Percentiles rank a stretch among this genome's conserved stretches.
Evolutionary conservation across 257 asterid species (phyloP).

Genomic region (Capsicum pubescens): DNA sequence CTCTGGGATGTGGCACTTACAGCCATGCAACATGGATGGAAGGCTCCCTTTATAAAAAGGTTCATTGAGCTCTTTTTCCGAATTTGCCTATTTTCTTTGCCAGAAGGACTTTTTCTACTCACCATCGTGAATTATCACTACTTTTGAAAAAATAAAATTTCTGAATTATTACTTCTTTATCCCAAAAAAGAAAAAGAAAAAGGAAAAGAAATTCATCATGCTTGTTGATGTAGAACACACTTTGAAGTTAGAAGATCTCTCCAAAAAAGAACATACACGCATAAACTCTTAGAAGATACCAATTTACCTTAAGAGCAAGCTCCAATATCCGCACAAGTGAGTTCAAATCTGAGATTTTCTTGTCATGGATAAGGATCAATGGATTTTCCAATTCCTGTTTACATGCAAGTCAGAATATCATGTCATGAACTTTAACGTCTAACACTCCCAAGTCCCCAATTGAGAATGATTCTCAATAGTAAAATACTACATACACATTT

Average conservation of each 20-base stretch:
- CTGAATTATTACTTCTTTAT: background rate
- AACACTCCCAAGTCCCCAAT: slow-evolving; percentile 20
- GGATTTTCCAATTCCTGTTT: slow-evolving; percentile 94
- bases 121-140: background rate
- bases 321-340: slow-evolving; percentile 74
- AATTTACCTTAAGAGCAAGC: slow-evolving; percentile 72
- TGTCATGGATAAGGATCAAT: slow-evolving; percentile 81
- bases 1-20: background rate
- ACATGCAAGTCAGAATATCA: slow-evolving; percentile 32
- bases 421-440: slow-evolving; percentile 11
- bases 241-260: background rate
- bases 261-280: background rate
- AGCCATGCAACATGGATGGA: background rate
- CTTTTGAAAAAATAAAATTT: background rate
- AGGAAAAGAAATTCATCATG: background rate
- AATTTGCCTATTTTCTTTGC: background rate
- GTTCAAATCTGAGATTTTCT: slow-evolving; percentile 79
- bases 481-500: slow-evolving; percentile 68
- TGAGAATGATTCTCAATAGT: slow-evolving; percentile 11
- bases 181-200: background rate
- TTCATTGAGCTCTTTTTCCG: background rate
- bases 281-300: slow-evolving; percentile 16
- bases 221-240: background rate
- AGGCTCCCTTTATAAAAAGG: slow-evolving; percentile 3
- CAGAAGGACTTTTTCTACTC: background rate